Percentiles rank a stretch among this genome's conserved stretches.
These are phyloP conservation scores for Abrus precatorius DNA, from an alignment of 306 rosid species.

Conservation along the genomic window DNA sequence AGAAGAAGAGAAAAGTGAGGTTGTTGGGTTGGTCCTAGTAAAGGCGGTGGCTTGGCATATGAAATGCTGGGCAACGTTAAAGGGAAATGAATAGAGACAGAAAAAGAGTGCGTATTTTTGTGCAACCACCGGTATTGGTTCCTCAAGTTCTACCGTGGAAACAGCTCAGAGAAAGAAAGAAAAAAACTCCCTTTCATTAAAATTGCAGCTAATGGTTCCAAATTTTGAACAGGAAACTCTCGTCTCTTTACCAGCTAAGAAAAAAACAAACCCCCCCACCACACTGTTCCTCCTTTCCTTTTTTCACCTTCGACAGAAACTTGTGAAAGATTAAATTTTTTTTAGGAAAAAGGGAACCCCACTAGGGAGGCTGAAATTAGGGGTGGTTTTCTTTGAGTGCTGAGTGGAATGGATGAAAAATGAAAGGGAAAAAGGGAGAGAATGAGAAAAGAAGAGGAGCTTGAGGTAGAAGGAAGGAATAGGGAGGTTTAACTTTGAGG, in stretches of 20 bases:
- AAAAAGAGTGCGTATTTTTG: constrained; percentile 9
- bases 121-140: constrained; percentile 44
- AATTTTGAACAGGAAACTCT: constrained; percentile 28
- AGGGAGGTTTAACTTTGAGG: constrained; percentile 18
- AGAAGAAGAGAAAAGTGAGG: not conserved
- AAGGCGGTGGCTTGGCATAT: constrained; percentile 48
- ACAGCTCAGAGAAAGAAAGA: constrained; percentile 14
- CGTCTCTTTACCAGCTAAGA: constrained; percentile 4
- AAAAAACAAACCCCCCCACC: constrained; percentile 24
- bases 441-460: constrained; percentile 37
- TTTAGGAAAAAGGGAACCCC: not conserved
- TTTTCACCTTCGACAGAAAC: constrained; percentile 9
- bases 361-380: not conserved
- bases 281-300: constrained; percentile 2
- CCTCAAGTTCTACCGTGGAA: constrained; percentile 19
- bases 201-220: constrained; percentile 41
- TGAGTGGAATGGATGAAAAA: not conserved
- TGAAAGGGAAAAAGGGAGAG: not conserved
- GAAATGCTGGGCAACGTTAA: constrained; percentile 36
- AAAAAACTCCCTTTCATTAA: not conserved
- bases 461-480: constrained; percentile 56
- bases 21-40: constrained; percentile 36
- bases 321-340: constrained; percentile 7
- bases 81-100: constrained; percentile 46
- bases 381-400: constrained; percentile 10